Conservation (phyloP, 495 filamentous ascomycete genomes). For the Hypoxylon crocopeplum region DNA sequence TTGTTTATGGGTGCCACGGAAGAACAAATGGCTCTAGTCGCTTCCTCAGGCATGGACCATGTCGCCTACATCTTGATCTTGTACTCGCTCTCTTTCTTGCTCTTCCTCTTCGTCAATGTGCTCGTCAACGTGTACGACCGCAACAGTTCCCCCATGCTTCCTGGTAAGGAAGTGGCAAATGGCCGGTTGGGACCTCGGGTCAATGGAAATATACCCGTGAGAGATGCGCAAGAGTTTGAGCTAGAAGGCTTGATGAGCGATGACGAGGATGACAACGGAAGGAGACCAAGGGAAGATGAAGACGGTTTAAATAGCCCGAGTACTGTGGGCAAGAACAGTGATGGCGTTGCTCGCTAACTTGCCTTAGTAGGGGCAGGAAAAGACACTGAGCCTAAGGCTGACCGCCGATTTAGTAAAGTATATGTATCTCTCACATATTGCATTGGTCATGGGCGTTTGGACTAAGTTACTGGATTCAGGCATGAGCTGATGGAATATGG, state of each 20-base stretch:
- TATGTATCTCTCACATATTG: constrained; percentile 14
- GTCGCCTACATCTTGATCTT: constrained; percentile 91
- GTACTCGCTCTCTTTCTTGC: constrained; percentile 85
- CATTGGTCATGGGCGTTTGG: constrained; percentile 31
- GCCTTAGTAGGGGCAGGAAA: no score
- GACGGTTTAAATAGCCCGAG: constrained; percentile 47
- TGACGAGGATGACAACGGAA: constrained; percentile 63
- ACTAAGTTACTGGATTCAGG: background rate
- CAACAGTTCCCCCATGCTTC: constrained; percentile 40
- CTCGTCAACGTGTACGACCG: constrained; percentile 84
- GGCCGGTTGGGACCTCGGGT: constrained; percentile 40
- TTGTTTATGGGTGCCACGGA: constrained; percentile 98
- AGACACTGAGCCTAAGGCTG: no score
- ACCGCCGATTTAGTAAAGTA: background rate
- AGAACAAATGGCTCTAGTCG: constrained; percentile 86
- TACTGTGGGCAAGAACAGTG: constrained; percentile 46
- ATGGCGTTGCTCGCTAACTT: constrained; percentile 30
- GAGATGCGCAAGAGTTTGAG: constrained; percentile 91
- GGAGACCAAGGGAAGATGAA: constrained; percentile 36
- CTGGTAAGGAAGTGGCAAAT: constrained; percentile 39
- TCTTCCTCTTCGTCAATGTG: constrained; percentile 89
- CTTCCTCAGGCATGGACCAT: constrained; percentile 76
- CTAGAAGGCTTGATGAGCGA: constrained; percentile 89
- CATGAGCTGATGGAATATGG: background rate
- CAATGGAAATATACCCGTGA: constrained; percentile 66